phyloP scores from a whole-genome alignment of 176 grass and related monocot species.

The Chloris gayana region DNA sequence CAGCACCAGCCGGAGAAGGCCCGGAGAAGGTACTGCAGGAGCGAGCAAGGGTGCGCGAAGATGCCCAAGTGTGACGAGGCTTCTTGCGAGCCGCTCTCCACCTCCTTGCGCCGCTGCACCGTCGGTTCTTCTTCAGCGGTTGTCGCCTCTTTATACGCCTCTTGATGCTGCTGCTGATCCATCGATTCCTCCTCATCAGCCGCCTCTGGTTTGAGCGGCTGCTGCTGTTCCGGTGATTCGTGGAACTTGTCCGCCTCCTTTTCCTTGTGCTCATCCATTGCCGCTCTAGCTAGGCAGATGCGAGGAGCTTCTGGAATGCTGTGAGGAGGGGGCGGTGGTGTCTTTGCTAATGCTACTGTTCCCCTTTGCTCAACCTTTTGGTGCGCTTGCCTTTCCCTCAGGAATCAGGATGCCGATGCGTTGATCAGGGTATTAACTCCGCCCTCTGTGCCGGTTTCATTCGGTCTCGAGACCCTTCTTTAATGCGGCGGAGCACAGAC shows the following conservation, averaged over 20 bases:
- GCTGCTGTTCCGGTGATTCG: slow-evolving; percentile 12
- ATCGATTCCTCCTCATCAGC: neutral
- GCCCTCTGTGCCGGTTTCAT: slow-evolving; percentile 27
- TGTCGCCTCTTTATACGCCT: neutral
- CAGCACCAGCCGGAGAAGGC: slow-evolving; percentile 39
- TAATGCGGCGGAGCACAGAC: slow-evolving; percentile 17
- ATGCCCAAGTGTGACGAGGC: neutral
- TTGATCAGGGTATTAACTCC: slow-evolving; percentile 30
- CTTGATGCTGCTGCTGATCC: neutral
- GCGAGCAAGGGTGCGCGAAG: slow-evolving; percentile 46
- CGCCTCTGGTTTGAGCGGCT: neutral
- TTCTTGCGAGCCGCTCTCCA: neutral
- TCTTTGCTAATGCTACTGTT: slow-evolving; percentile 1
- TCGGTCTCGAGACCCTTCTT: slow-evolving; percentile 1
- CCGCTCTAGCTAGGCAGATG: slow-evolving; percentile 22
- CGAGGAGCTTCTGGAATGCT: slow-evolving; percentile 17
- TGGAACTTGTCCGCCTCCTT: neutral
- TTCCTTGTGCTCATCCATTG: slow-evolving; percentile 18
- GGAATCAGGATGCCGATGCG: slow-evolving; percentile 19
- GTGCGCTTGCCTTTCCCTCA: neutral
- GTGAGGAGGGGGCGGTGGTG: neutral
- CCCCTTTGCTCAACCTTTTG: slow-evolving; percentile 14
- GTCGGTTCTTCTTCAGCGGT: neutral
- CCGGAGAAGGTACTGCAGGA: slow-evolving; percentile 39
- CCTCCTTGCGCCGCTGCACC: neutral